A percentile compares a stretch with the other conserved stretches of the same genome.
Conservation (phyloP, 345 rosid species). For the Salix caprea region DNA sequence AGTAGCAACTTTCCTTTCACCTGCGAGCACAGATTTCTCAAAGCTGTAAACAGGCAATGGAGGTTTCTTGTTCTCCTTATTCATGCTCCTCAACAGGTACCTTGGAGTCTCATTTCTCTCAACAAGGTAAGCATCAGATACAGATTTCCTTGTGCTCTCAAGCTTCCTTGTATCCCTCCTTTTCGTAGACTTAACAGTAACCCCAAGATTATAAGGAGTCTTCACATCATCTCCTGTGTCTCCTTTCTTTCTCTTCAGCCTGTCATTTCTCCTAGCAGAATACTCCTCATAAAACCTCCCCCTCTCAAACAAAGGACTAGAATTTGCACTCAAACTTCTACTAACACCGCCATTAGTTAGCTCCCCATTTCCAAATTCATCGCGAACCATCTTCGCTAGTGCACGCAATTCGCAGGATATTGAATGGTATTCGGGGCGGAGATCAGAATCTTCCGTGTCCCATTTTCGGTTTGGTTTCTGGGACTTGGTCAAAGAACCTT, state of each 20-base stretch:
- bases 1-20: constrained; percentile 22
- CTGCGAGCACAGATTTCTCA: constrained; percentile 23
- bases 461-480: constrained; percentile 37
- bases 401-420: constrained; percentile 67
- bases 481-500: constrained; percentile 57
- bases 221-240: constrained; percentile 23
- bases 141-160: constrained; percentile 50
- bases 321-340: constrained; percentile 12
- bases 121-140: constrained; percentile 40
- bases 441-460: constrained; percentile 35
- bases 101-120: constrained; percentile 48
- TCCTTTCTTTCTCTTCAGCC: constrained; percentile 59
- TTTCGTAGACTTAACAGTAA: constrained; percentile 50
- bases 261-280: constrained; percentile 75
- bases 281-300: constrained; percentile 86
- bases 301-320: constrained; percentile 58
- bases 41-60: constrained; percentile 33
- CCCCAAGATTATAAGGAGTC: constrained; percentile 53
- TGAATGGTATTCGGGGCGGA: constrained; percentile 49
- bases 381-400: constrained; percentile 46
- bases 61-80: constrained; percentile 71
- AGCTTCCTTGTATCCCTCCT: constrained; percentile 52
- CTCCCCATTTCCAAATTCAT: constrained; percentile 30
- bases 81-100: constrained; percentile 71
- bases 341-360: constrained; percentile 4